Evolutionary conservation across 768 basidiomycete species (phyloP).

Genomic region (Lentinula lateritia): DNA sequence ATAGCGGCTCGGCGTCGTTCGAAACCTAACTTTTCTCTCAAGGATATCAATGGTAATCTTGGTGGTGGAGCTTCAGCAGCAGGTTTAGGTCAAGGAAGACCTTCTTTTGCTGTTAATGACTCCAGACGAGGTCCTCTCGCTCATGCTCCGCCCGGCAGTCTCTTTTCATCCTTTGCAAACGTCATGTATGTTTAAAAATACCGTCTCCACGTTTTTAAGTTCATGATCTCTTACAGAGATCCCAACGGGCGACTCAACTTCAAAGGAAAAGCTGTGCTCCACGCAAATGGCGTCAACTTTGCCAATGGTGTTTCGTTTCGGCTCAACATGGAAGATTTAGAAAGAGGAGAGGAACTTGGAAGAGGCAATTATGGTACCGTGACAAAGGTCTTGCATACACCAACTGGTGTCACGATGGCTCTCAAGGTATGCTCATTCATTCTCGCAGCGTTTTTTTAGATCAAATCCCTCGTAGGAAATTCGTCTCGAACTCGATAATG

Average conservation of each 20-base stretch:
- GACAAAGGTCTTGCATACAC: slow-evolving; percentile 89
- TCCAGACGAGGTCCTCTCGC: slow-evolving; percentile 39
- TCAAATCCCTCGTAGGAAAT: slow-evolving; percentile 68
- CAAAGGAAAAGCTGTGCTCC: slow-evolving; percentile 86
- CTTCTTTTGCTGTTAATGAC: slow-evolving; percentile 37
- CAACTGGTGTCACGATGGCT: slow-evolving; percentile 94
- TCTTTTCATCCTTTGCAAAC: slow-evolving; percentile 89
- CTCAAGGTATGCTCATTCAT: slow-evolving; percentile 77
- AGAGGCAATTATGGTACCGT: slow-evolving; percentile 98
- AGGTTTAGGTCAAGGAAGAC: slow-evolving; percentile 68
- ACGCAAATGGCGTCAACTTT: slow-evolving; percentile 82
- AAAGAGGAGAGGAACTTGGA: slow-evolving; percentile 89
- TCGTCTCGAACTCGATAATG: slow-evolving; percentile 88
- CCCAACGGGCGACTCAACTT: slow-evolving; percentile 96
- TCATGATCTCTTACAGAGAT: slow-evolving; percentile 50
- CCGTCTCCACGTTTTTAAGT: slow-evolving; percentile 7
- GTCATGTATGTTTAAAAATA: slow-evolving; percentile 68
- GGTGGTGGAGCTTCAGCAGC: slow-evolving; percentile 56
- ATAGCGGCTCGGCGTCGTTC: slow-evolving; percentile 39
- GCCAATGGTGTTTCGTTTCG: slow-evolving; percentile 84
- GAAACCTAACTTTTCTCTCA: slow-evolving; percentile 56
- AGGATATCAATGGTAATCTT: slow-evolving; percentile 48
- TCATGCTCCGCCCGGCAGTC: slow-evolving; percentile 33
- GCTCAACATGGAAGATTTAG: slow-evolving; percentile 93
- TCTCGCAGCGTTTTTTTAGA: background rate